Evolutionary conservation across 140 eudicot species (phyloP), one percentile per base, ranked within the genome.

Genomic region (Bidens hawaiensis): DNA sequence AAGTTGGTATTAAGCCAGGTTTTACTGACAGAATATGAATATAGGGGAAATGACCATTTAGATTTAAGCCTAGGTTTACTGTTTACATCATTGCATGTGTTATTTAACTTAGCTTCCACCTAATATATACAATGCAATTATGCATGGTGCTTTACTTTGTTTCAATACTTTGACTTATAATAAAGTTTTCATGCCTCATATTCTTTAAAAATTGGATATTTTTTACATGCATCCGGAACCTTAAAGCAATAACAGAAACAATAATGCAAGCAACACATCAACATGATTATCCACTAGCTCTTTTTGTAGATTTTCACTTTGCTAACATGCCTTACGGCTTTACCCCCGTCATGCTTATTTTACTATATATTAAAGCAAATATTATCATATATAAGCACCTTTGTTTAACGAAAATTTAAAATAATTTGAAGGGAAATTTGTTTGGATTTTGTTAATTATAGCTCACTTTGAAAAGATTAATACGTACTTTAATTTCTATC

Each of bases 201-300:
- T 62, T 65, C 5, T 57, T 58, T 26, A 24, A 57, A 64, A 73
- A 33, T 30, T 55, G 58, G 51, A 71, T 4, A n/a, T n/a, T n/a
- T 49, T 49, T 71, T 51, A 25, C 61, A 13, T 72, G 71, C 79
- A 78, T 78, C 69, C 79, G 79, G 79, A 78, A 78, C 72, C 65
- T 68, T 61, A 62, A 50, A 74, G 74, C 76, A 78, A 62, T 78
- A 62, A 56, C 71, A 54, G 42, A 34, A n/a, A 45, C 73, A 71
- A 67, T 67, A 25, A 68, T 54, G 17, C 25, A 66, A 46, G 48
- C 53, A 66, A 49, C 18, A 17, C 45, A 62, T 64, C 81, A 56
- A 64, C 66, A 63, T 76, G 76, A 65, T 67, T 71, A 42, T 34
- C 65, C 41, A 54, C 30, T 38, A 67, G n/a, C 71, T 33, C 25